phyloP scores from a whole-genome alignment of 169 alveolate genomes.

The Theileria annulata region DNA sequence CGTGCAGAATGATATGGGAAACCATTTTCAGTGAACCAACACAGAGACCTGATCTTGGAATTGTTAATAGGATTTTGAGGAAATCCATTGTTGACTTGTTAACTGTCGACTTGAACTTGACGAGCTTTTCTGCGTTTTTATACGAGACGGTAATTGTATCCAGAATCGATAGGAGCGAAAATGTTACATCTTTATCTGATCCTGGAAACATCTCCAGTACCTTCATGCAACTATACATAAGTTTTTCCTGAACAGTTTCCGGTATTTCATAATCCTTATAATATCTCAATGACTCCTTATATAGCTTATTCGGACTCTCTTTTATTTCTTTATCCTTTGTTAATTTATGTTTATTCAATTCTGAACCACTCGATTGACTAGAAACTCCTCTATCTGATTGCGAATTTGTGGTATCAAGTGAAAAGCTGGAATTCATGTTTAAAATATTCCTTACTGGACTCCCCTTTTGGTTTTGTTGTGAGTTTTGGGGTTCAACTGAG shows the following conservation, averaged over 20 bases:
- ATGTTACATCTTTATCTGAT: constrained; percentile 25
- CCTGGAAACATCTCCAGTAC: constrained; percentile 63
- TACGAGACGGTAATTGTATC: constrained; percentile 38
- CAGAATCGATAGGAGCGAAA: constrained; percentile 43
- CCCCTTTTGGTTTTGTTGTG: neutral
- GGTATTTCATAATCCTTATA: neutral
- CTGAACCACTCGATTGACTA: constrained; percentile 11
- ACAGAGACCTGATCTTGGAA: constrained; percentile 54
- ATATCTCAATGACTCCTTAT: neutral
- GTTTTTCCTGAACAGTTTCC: constrained; percentile 31
- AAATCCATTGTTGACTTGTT: constrained; percentile 43
- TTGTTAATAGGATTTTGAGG: constrained; percentile 31
- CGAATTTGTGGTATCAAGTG: neutral
- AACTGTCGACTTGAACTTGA: constrained; percentile 20
- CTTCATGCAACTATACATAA: constrained; percentile 35
- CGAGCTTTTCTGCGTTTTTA: constrained; percentile 31
- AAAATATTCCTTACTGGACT: constrained; percentile 1
- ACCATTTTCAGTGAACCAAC: constrained; percentile 38
- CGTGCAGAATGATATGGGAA: constrained; percentile 36
- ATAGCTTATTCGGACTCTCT: neutral
- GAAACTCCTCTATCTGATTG: neutral
- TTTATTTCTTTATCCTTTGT: neutral
- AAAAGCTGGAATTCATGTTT: constrained; percentile 8
- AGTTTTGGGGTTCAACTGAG: neutral
- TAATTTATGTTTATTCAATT: constrained; percentile 27